Evolutionary conservation across 108 stramenopile species (phyloP).

Genomic region (Nitzschia inconspicua): DNA sequence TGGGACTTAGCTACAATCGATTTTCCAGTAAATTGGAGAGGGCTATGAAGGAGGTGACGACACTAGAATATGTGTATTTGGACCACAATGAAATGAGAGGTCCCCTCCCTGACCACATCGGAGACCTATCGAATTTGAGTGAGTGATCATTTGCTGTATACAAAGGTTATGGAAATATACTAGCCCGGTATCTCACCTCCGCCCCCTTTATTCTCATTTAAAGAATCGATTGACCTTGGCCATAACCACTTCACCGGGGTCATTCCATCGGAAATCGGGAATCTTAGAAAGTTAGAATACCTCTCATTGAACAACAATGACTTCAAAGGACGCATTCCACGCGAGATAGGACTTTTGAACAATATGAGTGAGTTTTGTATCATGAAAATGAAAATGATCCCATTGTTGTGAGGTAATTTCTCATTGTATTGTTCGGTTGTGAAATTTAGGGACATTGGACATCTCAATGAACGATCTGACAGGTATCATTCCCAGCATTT

Average conservation of each 20-base stretch:
- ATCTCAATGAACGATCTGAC: slow-evolving; percentile 29
- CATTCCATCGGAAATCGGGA: slow-evolving; percentile 45
- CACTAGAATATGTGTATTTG: slow-evolving; percentile 58
- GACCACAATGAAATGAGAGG: slow-evolving; percentile 63
- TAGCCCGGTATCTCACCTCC: background rate
- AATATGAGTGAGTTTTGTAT: slow-evolving; percentile 21
- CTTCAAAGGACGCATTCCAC: slow-evolving; percentile 39
- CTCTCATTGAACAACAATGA: slow-evolving; percentile 44
- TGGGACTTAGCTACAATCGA: slow-evolving; percentile 58
- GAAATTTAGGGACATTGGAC: background rate
- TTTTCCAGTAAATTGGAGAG: slow-evolving; percentile 48
- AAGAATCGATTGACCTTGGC: slow-evolving; percentile 26
- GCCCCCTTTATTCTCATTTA: background rate
- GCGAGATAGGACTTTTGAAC: slow-evolving; percentile 21
- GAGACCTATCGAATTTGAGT: slow-evolving; percentile 31
- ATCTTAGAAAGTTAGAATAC: slow-evolving; percentile 40
- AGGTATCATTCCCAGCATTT: slow-evolving; percentile 34
- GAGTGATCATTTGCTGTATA: slow-evolving; percentile 2
- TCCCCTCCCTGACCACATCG: slow-evolving; percentile 41
- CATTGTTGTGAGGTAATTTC: background rate
- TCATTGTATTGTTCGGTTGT: background rate
- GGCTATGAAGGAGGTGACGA: slow-evolving; percentile 26
- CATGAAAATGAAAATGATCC: slow-evolving; percentile 26
- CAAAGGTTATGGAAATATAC: background rate
- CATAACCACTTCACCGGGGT: slow-evolving; percentile 52